phyloP scores from a whole-genome alignment of 371 early-diverging fungal species.

The Rhizomucor pusillus region DNA sequence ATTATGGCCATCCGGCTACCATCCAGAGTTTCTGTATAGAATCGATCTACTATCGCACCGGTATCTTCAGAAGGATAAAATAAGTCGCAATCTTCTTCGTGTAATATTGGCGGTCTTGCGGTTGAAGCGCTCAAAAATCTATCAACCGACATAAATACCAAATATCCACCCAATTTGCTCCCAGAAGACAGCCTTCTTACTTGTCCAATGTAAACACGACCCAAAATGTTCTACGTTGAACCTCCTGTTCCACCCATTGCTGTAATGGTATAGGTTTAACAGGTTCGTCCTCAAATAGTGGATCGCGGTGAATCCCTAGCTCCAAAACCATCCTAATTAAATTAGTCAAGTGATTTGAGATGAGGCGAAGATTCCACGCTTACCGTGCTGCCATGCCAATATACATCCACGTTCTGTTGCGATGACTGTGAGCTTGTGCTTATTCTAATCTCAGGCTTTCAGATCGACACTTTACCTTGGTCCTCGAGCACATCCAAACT shows the following conservation, averaged over 20 bases:
- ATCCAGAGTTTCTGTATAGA: constrained; percentile 38
- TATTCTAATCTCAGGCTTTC: not conserved
- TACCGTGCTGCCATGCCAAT: constrained; percentile 55
- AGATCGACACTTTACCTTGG: constrained; percentile 34
- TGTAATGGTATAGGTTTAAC: constrained; percentile 15
- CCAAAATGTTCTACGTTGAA: constrained; percentile 54
- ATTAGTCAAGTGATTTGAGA: not conserved
- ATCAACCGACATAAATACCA: not conserved
- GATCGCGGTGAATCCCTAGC: constrained; percentile 51
- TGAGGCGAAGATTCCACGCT: not conserved
- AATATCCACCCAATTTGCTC: too few relatives aligned
- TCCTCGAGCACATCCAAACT: constrained; percentile 60
- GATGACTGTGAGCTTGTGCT: not conserved
- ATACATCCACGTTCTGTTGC: constrained; percentile 60
- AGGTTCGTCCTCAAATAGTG: constrained; percentile 17
- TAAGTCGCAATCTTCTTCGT: constrained; percentile 54
- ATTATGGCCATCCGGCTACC: constrained; percentile 22
- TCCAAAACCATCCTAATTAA: constrained; percentile 47
- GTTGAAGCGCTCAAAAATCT: constrained; percentile 46
- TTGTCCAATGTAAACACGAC: constrained; percentile 42
- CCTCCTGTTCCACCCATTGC: constrained; percentile 50
- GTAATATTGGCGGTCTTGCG: constrained; percentile 54
- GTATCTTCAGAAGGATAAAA: constrained; percentile 53
- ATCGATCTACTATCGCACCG: constrained; percentile 38
- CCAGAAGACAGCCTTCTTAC: constrained; percentile 8